A percentile compares a stretch with the other conserved stretches of the same genome.
Conservation (phyloP, 805 yeast genomes). For the Barnettozyma siamensis region DNA sequence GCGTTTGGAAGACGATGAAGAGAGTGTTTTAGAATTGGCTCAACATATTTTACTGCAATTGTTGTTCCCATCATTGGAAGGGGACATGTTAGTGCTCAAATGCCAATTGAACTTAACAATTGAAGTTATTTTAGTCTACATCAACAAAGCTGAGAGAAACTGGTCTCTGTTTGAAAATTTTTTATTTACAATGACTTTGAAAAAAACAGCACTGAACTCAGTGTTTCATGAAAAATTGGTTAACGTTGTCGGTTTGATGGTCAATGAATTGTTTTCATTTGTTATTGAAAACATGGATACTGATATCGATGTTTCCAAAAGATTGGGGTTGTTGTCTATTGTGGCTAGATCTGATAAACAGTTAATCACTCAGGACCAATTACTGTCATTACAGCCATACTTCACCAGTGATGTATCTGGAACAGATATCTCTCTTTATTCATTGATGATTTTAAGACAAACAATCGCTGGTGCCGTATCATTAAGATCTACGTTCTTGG, state of each 20-base stretch:
- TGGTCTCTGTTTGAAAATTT: constrained; percentile 43
- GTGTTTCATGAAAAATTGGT: constrained; percentile 14
- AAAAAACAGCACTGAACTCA: constrained; percentile 21
- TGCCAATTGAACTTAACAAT: constrained; percentile 9
- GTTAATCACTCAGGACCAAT: constrained; percentile 60
- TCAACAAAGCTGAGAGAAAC: constrained; percentile 32
- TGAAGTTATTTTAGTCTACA: constrained; percentile 33
- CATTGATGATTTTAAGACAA: constrained; percentile 48
- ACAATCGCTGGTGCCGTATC: constrained; percentile 39
- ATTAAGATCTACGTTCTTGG: constrained; percentile 46
- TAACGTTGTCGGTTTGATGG: constrained; percentile 23
- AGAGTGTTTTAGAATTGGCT: constrained; percentile 39
- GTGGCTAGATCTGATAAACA: constrained; percentile 48
- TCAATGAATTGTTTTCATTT: constrained; percentile 32
- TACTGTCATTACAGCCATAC: constrained; percentile 60
- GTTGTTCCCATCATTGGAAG: constrained; percentile 28
- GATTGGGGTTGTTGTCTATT: constrained; percentile 47
- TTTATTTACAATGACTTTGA: constrained; percentile 38
- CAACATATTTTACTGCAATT: constrained; percentile 30
- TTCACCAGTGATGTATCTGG: constrained; percentile 43
- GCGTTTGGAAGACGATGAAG: constrained; percentile 69
- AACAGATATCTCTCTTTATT: constrained; percentile 39
- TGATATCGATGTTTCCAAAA: constrained; percentile 27
- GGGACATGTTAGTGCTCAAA: neutral
- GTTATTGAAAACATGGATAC: constrained; percentile 32